Evolutionary conservation across 176 grass and related monocot genomes (phyloP).

Genomic region (Avena insularis): DNA sequence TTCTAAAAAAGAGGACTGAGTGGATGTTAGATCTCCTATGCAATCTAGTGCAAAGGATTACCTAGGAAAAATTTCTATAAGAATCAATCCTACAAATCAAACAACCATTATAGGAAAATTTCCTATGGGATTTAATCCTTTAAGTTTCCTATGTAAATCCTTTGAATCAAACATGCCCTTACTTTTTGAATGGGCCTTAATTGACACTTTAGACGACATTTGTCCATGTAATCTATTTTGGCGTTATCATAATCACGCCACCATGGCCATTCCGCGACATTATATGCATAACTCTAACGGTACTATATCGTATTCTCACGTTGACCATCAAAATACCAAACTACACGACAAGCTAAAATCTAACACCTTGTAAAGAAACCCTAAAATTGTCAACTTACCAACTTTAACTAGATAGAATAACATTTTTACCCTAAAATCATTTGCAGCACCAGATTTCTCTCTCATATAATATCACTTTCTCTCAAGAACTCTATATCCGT

Average conservation of each 20-base stretch:
- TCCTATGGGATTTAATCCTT: no score
- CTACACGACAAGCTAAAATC: neutral
- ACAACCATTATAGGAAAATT: no score
- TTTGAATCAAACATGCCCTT: no score
- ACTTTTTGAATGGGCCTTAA: neutral
- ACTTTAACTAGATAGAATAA: neutral
- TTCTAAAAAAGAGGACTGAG: no score
- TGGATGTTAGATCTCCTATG: no score
- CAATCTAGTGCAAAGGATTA: no score
- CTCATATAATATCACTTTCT: neutral
- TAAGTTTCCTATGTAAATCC: no score
- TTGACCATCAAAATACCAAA: neutral
- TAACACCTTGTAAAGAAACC: neutral
- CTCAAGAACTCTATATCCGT: neutral
- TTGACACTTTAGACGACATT: neutral
- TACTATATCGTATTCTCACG: neutral
- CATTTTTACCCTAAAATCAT: neutral
- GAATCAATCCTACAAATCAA: no score
- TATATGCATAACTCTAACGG: neutral
- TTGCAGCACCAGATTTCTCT: neutral
- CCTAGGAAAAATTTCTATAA: no score
- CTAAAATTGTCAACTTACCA: neutral
- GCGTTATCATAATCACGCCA: neutral
- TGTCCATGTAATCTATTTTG: neutral
- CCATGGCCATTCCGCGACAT: neutral